Evolutionary conservation across 228 moss, liverwort and hornwort species (phyloP).

Genomic region (Sphagnum fallax): DNA sequence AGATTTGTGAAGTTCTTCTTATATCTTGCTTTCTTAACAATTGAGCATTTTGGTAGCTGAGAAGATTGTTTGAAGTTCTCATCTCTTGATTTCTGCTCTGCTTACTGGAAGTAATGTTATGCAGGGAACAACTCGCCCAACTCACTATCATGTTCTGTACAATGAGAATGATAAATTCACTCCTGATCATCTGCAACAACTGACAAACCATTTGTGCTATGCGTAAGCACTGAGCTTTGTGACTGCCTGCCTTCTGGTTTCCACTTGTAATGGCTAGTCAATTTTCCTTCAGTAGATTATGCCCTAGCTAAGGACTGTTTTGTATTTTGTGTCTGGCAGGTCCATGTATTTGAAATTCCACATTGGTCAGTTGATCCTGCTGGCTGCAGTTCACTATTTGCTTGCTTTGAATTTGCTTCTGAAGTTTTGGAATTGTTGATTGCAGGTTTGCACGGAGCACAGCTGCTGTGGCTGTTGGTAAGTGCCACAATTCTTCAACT

Average conservation of each 20-base stretch:
- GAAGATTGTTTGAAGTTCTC: not conserved
- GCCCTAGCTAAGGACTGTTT: not conserved
- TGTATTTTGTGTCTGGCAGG: not conserved
- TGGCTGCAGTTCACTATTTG: not conserved
- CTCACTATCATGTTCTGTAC: constrained; percentile 44
- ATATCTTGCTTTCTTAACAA: not conserved
- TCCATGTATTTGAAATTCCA: not conserved
- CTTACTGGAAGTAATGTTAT: not conserved
- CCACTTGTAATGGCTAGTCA: not conserved
- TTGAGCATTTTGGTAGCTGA: not conserved
- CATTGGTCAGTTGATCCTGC: not conserved
- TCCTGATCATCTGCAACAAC: constrained; percentile 32
- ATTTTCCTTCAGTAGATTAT: not conserved
- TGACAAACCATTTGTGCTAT: constrained; percentile 43
- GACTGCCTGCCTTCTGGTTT: not conserved
- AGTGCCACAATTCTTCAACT: constrained; percentile 1
- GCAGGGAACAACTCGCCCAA: constrained; percentile 40
- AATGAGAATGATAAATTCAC: constrained; percentile 36
- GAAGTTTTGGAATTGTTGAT: not conserved
- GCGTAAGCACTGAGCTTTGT: constrained; percentile 6
- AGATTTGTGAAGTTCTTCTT: not conserved
- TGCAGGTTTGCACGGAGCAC: constrained; percentile 39
- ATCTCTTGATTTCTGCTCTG: too few species aligned
- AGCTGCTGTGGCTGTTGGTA: constrained; percentile 39
- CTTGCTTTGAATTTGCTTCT: not conserved